Percentiles rank a stretch among this genome's conserved stretches.
These are phyloP conservation scores for Stemphylium beticola DNA, from an alignment of 2,329 filamentous ascomycete genomes.

Conservation along the genomic window DNA sequence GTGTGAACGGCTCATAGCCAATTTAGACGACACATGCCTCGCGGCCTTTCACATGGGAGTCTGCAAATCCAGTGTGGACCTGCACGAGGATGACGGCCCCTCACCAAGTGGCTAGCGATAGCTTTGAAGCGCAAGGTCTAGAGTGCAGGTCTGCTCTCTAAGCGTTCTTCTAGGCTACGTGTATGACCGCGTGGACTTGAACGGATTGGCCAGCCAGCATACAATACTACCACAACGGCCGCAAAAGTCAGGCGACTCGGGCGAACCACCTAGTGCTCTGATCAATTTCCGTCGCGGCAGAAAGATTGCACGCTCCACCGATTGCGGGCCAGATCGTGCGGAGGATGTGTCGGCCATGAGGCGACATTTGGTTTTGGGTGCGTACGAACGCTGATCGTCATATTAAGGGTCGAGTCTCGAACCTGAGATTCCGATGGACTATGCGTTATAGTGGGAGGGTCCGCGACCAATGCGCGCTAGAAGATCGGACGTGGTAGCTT, in stretches of 20 bases:
- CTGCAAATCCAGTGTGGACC: too few species aligned
- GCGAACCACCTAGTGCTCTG: slow-evolving; percentile 6
- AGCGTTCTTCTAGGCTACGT: too few species aligned
- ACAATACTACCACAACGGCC: neutral
- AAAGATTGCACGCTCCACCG: slow-evolving; percentile 5
- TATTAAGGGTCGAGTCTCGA: slow-evolving; percentile 9
- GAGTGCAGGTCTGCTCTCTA: too few species aligned
- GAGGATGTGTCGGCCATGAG: slow-evolving; percentile 5
- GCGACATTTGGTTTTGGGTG: neutral
- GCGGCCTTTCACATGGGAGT: too few species aligned
- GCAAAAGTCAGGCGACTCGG: slow-evolving; percentile 1
- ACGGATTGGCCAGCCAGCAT: neutral
- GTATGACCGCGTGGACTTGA: slow-evolving; percentile 1
- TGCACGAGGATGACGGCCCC: too few species aligned
- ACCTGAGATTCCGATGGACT: neutral
- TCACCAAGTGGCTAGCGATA: too few species aligned
- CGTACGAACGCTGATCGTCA: slow-evolving; percentile 9
- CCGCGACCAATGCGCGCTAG: neutral
- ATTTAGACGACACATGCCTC: too few species aligned
- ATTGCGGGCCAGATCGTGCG: slow-evolving; percentile 9
- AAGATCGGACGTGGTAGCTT: slow-evolving; percentile 3
- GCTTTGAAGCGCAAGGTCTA: too few species aligned
- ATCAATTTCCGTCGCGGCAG: slow-evolving; percentile 5
- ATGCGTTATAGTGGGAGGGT: neutral
- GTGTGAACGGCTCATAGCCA: too few species aligned